A percentile compares a stretch with the other conserved stretches of the same genome.
phyloP scores from a whole-genome alignment of 78 protist genomes.

The Protostelium mycophagum region DNA sequence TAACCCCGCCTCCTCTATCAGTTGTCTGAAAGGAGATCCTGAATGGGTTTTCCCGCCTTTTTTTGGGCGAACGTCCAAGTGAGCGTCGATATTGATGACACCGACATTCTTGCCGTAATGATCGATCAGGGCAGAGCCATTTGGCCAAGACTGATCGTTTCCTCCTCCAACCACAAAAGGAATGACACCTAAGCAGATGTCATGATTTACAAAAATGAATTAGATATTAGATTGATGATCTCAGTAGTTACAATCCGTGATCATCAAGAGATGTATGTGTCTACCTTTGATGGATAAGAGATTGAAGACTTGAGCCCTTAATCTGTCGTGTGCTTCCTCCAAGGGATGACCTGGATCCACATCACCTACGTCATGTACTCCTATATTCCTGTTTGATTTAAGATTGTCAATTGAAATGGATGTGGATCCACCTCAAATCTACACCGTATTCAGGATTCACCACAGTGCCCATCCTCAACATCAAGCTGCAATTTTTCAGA shows the following conservation, averaged over 20 bases:
- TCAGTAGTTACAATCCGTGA: background rate
- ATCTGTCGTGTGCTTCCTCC: constrained; percentile 22
- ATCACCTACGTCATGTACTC: constrained; percentile 36
- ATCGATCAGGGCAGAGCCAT: constrained; percentile 14
- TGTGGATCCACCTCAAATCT: background rate
- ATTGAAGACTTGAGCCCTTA: background rate
- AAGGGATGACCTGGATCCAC: background rate
- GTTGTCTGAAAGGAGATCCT: constrained; percentile 58
- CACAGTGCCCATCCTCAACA: constrained; percentile 16
- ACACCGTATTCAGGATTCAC: constrained; percentile 20
- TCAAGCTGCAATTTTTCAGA: background rate
- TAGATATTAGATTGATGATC: no score
- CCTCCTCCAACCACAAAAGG: constrained; percentile 68
- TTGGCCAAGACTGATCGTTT: constrained; percentile 47
- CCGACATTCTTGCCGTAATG: background rate
- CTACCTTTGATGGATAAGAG: background rate
- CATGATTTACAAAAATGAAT: background rate
- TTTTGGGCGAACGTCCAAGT: constrained; percentile 51
- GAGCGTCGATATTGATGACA: constrained; percentile 60
- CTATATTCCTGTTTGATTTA: background rate
- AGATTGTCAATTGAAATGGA: background rate
- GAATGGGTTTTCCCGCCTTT: constrained; percentile 26
- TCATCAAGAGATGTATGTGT: background rate
- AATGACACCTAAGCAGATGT: background rate
- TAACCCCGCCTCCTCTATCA: constrained; percentile 3